A percentile compares a stretch with the other conserved stretches of the same genome.
Evolutionary conservation across 2,329 filamentous ascomycete species (phyloP).

Genomic region (Zopfia rhizophila): DNA sequence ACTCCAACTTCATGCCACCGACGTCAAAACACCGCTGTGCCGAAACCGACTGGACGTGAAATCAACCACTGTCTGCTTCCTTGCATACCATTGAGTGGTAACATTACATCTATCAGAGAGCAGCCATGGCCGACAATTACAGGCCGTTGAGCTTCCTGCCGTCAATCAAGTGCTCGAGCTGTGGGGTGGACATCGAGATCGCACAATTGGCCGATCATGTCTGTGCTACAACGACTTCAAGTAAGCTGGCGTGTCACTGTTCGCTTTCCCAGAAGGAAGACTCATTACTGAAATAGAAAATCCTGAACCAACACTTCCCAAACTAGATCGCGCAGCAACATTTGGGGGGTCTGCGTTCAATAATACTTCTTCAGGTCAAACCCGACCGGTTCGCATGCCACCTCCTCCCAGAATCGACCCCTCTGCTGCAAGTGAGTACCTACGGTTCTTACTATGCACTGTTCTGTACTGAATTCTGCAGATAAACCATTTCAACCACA

Average conservation of each 20-base stretch:
- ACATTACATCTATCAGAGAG: slow-evolving; percentile 10
- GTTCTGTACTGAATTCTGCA: slow-evolving; percentile 31
- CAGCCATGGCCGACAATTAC: slow-evolving; percentile 36
- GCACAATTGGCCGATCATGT: slow-evolving; percentile 86
- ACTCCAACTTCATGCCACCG: slow-evolving; percentile 37
- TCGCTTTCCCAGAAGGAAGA: slow-evolving; percentile 1
- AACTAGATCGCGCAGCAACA: slow-evolving; percentile 46
- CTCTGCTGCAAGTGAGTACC: slow-evolving; percentile 67
- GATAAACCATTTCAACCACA: slow-evolving; percentile 48
- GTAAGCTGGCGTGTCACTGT: slow-evolving; percentile 56
- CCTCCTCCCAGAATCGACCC: slow-evolving; percentile 67
- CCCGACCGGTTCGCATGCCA: slow-evolving; percentile 58
- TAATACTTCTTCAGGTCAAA: slow-evolving; percentile 34
- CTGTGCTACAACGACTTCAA: slow-evolving; percentile 63
- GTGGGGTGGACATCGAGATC: slow-evolving; percentile 76
- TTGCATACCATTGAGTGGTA: slow-evolving; percentile 18
- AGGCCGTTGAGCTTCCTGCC: slow-evolving; percentile 46
- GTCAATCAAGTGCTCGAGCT: slow-evolving; percentile 53
- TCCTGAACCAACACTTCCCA: slow-evolving; percentile 27
- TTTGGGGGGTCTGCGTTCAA: slow-evolving; percentile 41
- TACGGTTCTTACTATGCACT: background rate
- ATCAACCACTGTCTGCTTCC: slow-evolving; percentile 7
- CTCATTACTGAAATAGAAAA: slow-evolving; percentile 7
- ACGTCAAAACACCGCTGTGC: slow-evolving; percentile 29
- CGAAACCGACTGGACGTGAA: slow-evolving; percentile 28